Base-by-base conservation (phyloP, 2,329 filamentous ascomycete species). In the Ascochyta viciae-villosae region DNA sequence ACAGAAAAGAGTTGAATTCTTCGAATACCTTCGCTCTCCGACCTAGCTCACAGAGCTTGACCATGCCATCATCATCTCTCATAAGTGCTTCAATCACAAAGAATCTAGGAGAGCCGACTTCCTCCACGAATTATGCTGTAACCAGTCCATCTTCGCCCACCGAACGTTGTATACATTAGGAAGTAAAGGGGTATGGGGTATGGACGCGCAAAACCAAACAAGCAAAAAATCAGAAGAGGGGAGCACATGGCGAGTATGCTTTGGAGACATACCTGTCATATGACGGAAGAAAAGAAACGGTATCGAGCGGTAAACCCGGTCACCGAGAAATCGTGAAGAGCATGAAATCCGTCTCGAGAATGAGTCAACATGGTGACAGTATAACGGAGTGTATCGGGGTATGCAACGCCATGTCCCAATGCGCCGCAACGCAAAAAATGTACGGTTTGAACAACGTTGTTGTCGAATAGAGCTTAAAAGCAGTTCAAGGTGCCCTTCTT, bases 401-500 rank as follows among this genome's bases (percentile, higher is more conserved):
- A 71, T 68, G 67, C 61, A 66, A 64, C 54, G 59, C 60, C 56
- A 50, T 53, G 44, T 62, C 61, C 64, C 58, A 63, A 54, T 60
- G 60, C 64, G 64, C 66, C 60, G 53, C 59, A 54, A 63, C 60
- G 57, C 55, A 63, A 52, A 57, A 65, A 57, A 60, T 54, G 60
- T 61, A 60, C 61, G 61, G 50, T 48, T 38, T 55, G 35, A 57
- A 61, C 37, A 50, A 22, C 44, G 42, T 26, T 23, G 51, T 45
- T 26, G 24, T 37, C 12, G 24, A 48, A 38, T 40, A 39, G 45
- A 45, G 46, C 34, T 63, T 92, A 97, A 83, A 99, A 99, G 85
- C 95, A 99, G 82, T 97, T 98, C 77, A 99, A 84, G 65, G 90
- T 93, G 70, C 89, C 87, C 85, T 96, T 96, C 78, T 96, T 93